Base-by-base conservation (phyloP, 495 filamentous ascomycete species). In the Tuber borchii region DNA sequence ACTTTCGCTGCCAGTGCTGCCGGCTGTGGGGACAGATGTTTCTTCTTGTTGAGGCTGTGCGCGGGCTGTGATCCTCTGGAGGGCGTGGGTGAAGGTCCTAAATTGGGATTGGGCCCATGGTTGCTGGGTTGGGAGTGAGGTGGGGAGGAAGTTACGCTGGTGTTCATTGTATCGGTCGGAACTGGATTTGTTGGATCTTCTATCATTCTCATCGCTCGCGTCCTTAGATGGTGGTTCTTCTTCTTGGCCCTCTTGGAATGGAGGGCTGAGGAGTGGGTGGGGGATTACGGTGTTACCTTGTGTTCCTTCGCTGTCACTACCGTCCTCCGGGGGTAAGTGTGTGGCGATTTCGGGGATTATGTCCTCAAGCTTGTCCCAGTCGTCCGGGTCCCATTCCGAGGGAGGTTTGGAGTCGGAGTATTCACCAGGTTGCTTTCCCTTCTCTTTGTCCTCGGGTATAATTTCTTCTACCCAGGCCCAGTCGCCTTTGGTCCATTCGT, bases 211-310 rank as follows among this genome's bases (percentile, higher is more conserved):
- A 65, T 65, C n/a, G 56, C 56, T 65, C 56, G 56, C 17, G 56
- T 31, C 56, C 56, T 65, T 65, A 65, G 56, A 65, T 65, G 56
- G 56, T 65, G 56, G 26, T 65, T 65, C 56, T 65, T 61, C 51
- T 61, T 65, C n/a, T 65, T 65, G n/a, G 56, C 56, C 56, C 56
- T 65, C 56, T 65, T 65, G 56, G 56, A 65, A n/a, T 31, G 26
- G 26, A 31, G 56, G 56, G 26, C n/a, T 65, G 56, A 65, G 56
- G 56, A 65, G 56, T 65, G 56, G 56, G 26, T 65, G 26, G 56
- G 56, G 56, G 56, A 8, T 65, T 65, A 1, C 56, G 56, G 56
- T 65, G 7, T 65, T 65, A 65, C 56, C 56, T 65, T 65, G n/a
- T 31, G 56, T 12, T 65, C 14, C 10, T 65, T 65, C 56, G n/a